Evolutionary conservation across 768 basidiomycete species (phyloP).

Genomic region (Kwoniella botswanensis): DNA sequence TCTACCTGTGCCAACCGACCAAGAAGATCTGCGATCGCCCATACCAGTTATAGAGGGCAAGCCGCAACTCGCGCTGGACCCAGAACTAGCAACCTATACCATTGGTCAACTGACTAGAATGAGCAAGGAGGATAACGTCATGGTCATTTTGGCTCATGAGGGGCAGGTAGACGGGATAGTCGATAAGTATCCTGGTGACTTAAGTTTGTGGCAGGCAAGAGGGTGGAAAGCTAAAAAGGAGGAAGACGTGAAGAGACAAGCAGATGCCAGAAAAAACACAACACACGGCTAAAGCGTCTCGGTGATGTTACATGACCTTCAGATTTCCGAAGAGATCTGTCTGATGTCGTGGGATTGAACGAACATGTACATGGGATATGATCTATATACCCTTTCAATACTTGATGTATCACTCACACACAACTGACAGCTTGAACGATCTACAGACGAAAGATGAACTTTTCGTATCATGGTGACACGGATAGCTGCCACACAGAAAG

Average conservation of each 20-base stretch:
- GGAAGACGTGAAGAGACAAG: background rate
- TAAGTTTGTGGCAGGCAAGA: conserved; percentile 31
- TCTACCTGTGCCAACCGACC: conserved; percentile 30
- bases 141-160: conserved; percentile 48
- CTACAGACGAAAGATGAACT: too few species aligned
- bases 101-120: conserved; percentile 37
- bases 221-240: conserved; percentile 46
- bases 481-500: too few species aligned
- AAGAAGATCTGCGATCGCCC: conserved; percentile 24
- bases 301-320: too few species aligned
- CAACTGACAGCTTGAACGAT: too few species aligned
- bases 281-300: too few species aligned
- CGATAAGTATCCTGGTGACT: conserved; percentile 28
- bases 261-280: background rate
- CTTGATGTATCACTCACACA: too few species aligned
- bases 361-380: too few species aligned
- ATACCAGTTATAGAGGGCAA: conserved; percentile 26
- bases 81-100: conserved; percentile 24
- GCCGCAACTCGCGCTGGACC: conserved; percentile 30
- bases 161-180: conserved; percentile 30
- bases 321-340: too few species aligned
- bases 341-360: too few species aligned
- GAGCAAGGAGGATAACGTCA: conserved; percentile 40
- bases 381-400: too few species aligned
- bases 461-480: too few species aligned